phyloP scores from a whole-genome alignment of 345 rosid genomes.

The Brassica incana region DNA sequence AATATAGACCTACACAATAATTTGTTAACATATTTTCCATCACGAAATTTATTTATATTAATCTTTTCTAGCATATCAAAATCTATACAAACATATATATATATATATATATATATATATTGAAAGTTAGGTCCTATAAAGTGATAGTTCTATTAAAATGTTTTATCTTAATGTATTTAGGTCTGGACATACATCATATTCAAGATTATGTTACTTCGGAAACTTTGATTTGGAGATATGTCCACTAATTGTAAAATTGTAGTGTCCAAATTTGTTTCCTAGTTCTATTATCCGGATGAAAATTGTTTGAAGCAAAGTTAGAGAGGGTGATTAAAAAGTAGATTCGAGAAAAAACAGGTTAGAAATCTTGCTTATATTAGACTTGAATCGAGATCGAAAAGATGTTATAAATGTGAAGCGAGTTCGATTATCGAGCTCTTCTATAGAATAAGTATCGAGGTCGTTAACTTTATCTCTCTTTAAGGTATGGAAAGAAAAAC shows the following conservation, averaged over 20 bases:
- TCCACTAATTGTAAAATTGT: background rate
- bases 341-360: no score
- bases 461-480: no score
- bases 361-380: no score
- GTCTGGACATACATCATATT: background rate
- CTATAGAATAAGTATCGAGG: no score
- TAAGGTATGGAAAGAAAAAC: no score
- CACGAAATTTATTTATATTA: background rate
- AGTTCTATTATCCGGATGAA: background rate
- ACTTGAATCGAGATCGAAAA: no score
- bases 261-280: background rate
- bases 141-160: background rate
- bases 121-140: background rate
- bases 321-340: no score
- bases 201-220: background rate
- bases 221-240: background rate
- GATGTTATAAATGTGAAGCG: no score
- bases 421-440: no score
- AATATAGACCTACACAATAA: background rate
- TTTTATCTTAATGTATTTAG: background rate
- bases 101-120: no score
- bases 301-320: no score
- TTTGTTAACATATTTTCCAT: background rate
- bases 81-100: background rate
- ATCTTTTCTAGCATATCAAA: background rate